These are phyloP conservation scores for Crithidia expoeki DNA, from an alignment of 208 protist genomes.

Conservation along the genomic window DNA sequence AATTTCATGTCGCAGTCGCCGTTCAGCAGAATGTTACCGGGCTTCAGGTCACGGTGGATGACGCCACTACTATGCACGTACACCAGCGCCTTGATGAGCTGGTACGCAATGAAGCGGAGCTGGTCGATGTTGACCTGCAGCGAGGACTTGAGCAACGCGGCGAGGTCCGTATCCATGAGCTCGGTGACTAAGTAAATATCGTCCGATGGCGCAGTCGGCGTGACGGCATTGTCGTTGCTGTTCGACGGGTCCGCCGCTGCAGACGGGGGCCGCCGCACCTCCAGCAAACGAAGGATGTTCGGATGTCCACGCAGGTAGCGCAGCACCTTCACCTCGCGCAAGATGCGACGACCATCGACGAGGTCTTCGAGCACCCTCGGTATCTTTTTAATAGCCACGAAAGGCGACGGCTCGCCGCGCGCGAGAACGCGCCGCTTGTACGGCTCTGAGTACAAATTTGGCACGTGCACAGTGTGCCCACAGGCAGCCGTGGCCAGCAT, in stretches of 20 bases:
- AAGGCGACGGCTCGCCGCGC: conserved; percentile 32
- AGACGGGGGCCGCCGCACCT: conserved; percentile 87
- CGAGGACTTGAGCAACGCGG: conserved; percentile 90
- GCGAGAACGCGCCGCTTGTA: conserved; percentile 30
- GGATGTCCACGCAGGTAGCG: conserved; percentile 87
- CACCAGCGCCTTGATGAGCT: conserved; percentile 76
- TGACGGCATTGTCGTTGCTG: not conserved
- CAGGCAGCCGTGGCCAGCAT: not conserved
- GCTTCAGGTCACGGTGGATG: conserved; percentile 85
- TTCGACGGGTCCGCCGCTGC: conserved; percentile 48
- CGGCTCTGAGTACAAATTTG: conserved; percentile 40
- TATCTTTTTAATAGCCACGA: conserved; percentile 98
- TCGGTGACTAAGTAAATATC: conserved; percentile 83
- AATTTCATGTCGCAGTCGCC: conserved; percentile 70
- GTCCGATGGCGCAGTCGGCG: conserved; percentile 48
- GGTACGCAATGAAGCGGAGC: conserved; percentile 96
- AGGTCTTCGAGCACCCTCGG: conserved; percentile 90
- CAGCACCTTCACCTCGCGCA: conserved; percentile 94
- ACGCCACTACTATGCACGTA: conserved; percentile 79
- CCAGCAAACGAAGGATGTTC: conserved; percentile 90
- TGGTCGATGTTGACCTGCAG: conserved; percentile 93
- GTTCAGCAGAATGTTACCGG: conserved; percentile 77
- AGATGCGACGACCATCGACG: conserved; percentile 93
- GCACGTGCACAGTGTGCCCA: conserved; percentile 28
- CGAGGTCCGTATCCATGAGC: conserved; percentile 96